phyloP scores from a whole-genome alignment of 345 rosid genomes.

The Gossypium ekmanianum region DNA sequence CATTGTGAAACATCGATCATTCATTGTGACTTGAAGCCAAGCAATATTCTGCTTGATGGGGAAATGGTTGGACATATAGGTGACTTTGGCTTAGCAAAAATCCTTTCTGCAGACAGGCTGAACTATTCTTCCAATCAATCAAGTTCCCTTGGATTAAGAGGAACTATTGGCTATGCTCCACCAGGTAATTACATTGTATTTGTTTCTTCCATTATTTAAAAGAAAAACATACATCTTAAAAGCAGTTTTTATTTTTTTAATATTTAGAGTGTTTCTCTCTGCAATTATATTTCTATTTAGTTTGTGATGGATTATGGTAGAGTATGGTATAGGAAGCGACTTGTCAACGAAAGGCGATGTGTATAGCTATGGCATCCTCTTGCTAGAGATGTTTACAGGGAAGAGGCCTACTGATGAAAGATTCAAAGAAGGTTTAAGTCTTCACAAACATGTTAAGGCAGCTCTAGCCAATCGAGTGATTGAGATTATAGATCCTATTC shows the following conservation, averaged over 20 bases:
- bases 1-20: neutral
- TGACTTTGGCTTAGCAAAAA: slow-evolving; percentile 8
- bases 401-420: slow-evolving; percentile 25
- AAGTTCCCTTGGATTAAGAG: slow-evolving; percentile 17
- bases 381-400: slow-evolving; percentile 30
- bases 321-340: slow-evolving; percentile 32
- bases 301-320: slow-evolving; percentile 13
- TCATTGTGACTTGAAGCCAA: slow-evolving; percentile 27
- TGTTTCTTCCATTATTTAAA: neutral
- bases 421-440: slow-evolving; percentile 24
- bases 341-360: slow-evolving; percentile 29
- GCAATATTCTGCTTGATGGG: slow-evolving; percentile 8
- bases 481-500: slow-evolving; percentile 21
- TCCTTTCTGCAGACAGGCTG: neutral
- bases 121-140: neutral
- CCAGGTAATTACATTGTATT: slow-evolving; percentile 23
- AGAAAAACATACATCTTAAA: no score
- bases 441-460: slow-evolving; percentile 17
- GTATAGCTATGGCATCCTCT: slow-evolving; percentile 31
- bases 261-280: no score
- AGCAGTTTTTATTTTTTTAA: no score
- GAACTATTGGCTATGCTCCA: slow-evolving; percentile 26
- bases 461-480: slow-evolving; percentile 18
- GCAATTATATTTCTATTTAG: neutral
- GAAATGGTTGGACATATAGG: slow-evolving; percentile 1